Evolutionary conservation across 2,329 filamentous ascomycete species (phyloP).

Genomic region (Cladophialophora immunda): DNA sequence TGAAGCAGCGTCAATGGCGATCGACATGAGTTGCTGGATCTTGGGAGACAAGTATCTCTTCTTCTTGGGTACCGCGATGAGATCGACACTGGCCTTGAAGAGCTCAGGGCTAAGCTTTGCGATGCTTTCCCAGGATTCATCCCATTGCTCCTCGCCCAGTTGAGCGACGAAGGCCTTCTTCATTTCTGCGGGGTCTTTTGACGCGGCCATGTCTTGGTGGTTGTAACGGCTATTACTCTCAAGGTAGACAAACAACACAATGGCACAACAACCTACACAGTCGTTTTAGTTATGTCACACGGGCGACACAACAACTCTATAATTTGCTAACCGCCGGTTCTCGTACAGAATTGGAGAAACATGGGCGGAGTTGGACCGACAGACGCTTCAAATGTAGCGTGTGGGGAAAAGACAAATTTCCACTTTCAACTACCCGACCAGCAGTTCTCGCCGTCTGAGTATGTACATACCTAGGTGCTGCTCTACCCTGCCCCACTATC

Average conservation of each 20-base stretch:
- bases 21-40: conserved; percentile 36
- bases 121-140: conserved; percentile 34
- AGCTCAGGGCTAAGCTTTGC: conserved; percentile 31
- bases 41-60: conserved; percentile 33
- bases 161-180: conserved; percentile 25
- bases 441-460: neutral
- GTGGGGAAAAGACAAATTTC: conserved; percentile 3
- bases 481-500: neutral
- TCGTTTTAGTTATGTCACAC: neutral
- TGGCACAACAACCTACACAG: neutral
- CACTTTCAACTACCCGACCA: neutral
- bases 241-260: neutral
- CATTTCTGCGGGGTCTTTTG: conserved; percentile 21
- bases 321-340: neutral
- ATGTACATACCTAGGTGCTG: neutral
- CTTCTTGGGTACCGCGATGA: conserved; percentile 32
- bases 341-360: conserved; percentile 1
- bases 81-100: conserved; percentile 29
- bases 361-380: neutral
- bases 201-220: conserved; percentile 17
- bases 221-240: neutral
- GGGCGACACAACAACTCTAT: neutral
- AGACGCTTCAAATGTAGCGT: neutral
- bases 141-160: conserved; percentile 28
- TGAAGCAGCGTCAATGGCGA: conserved; percentile 53